Base-by-base conservation (phyloP, 2,329 filamentous ascomycete species). In the Cercospora citrullina region DNA sequence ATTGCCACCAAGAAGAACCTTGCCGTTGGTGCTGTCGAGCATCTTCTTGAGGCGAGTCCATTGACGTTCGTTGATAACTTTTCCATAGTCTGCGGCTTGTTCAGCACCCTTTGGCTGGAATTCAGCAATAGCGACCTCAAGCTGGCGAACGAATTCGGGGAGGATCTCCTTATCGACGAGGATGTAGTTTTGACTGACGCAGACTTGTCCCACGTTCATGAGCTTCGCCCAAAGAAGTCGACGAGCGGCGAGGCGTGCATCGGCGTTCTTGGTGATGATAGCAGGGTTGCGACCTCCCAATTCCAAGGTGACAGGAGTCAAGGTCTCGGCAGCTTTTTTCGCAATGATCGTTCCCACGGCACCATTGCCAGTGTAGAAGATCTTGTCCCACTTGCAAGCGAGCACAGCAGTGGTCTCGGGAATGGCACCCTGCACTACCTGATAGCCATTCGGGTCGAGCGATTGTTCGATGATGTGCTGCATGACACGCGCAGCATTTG, bases 361-460 rank as follows among this genome's bases (percentile, higher is more conserved):
- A 63, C 86, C 86, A 75, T 89, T 90, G 64, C 95, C 95, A 0
- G 95, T 99, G 83, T 97, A 99, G 84, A 95, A 94, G 76, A 99
- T 96, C 86, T 97, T 98, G 82, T 96, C 94, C 90, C 94, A 99
- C 80, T 94, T 94, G 82, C 93, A 88, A 67, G 94, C 88, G 36
- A 99, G 86, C 55, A 98, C 82, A 12, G 89, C 89, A 57, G 91
- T 92, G 4, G 91, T 93, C 84, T 97, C 93, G 4, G 90, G 85
- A 21, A 97, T 81, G 30, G 84, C 89, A 68, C 95, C 95, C 78
- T 97, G 95, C 72, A 97, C 84, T 67, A 93, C 87, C 39, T 84
- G 82, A 80, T 93, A 97, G 73, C 89, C 90, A 16, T 88, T 87
- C 1, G 88, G 87, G 78, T 98, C 95, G 63, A 99, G 88, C 45